Percentiles rank a stretch among this genome's conserved stretches.
Evolutionary conservation across 2,329 filamentous ascomycete species (phyloP).

Genomic region (Thelonectria blattea): DNA sequence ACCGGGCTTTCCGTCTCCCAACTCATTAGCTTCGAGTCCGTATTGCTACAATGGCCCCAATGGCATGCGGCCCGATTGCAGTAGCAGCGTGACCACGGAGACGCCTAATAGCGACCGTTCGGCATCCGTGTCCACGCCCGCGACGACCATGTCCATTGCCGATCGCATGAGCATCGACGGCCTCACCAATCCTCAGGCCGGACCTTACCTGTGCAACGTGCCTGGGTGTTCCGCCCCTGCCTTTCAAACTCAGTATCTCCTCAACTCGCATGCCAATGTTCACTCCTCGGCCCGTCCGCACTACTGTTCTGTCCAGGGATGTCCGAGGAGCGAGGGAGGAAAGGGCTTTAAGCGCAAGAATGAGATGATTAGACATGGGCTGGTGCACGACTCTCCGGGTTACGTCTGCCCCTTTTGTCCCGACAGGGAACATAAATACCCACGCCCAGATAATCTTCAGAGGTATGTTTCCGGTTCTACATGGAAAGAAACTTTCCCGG

Average conservation of each 20-base stretch:
- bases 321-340: conserved; percentile 67
- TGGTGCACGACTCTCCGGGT: conserved; percentile 92
- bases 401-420: conserved; percentile 97
- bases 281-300: conserved; percentile 70
- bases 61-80: conserved; percentile 48
- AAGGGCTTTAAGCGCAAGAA: conserved; percentile 76
- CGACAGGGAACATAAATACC: conserved; percentile 92
- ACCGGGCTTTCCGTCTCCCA: conserved; percentile 56
- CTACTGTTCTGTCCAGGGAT: conserved; percentile 68
- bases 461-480: conserved; percentile 62
- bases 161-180: conserved; percentile 66
- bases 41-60: conserved; percentile 44
- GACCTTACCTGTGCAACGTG: conserved; percentile 63
- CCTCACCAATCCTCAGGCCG: conserved; percentile 58
- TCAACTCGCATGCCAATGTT: conserved; percentile 81
- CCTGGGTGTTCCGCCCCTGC: conserved; percentile 72
- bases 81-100: conserved; percentile 51
- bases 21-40: conserved; percentile 48
- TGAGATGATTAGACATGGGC: conserved; percentile 76
- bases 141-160: conserved; percentile 47
- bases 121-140: conserved; percentile 49
- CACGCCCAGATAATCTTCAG: conserved; percentile 93
- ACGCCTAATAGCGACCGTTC: conserved; percentile 55
- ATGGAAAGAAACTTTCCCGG: background rate
- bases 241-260: conserved; percentile 78